Conservation (phyloP, 23 red algal genomes). For the Porphyridium purpureum region DNA sequence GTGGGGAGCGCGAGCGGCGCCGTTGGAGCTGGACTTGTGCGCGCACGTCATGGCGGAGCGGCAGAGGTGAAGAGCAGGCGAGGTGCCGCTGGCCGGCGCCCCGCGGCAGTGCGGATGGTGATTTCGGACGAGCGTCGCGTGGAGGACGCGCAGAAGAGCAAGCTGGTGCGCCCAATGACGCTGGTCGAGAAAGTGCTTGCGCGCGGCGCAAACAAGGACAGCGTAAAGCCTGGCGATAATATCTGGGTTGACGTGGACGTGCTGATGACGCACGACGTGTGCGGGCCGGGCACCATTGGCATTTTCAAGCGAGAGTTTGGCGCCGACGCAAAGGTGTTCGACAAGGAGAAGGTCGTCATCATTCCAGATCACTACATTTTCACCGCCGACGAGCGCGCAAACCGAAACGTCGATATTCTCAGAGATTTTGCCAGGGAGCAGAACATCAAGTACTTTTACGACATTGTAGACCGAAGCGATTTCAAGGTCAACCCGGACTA, state of each 20-base stretch:
- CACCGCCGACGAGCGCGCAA: slow-evolving; percentile 72
- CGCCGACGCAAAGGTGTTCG: slow-evolving; percentile 69
- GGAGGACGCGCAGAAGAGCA: too few relatives aligned
- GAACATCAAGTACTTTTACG: slow-evolving; percentile 88
- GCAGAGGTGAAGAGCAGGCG: too few relatives aligned
- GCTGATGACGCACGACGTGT: slow-evolving; percentile 99
- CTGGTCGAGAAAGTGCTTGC: slow-evolving; percentile 84
- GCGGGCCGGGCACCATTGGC: slow-evolving; percentile 78
- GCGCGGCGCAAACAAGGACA: slow-evolving; percentile 29
- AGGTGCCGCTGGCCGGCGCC: too few relatives aligned
- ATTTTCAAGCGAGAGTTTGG: slow-evolving; percentile 95
- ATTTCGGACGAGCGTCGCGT: too few relatives aligned
- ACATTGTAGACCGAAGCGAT: slow-evolving; percentile 49
- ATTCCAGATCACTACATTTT: slow-evolving; percentile 99
- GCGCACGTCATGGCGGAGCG: too few relatives aligned
- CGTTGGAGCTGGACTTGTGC: too few relatives aligned
- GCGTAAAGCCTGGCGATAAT: slow-evolving; percentile 80
- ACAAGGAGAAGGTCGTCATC: slow-evolving; percentile 74
- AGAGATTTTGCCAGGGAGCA: slow-evolving; percentile 75
- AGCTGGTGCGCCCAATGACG: slow-evolving; percentile 47
- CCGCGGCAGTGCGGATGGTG: too few relatives aligned
- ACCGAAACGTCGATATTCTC: slow-evolving; percentile 84
- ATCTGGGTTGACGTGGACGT: slow-evolving; percentile 91
- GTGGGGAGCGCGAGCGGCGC: too few relatives aligned
- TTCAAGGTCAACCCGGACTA: slow-evolving; percentile 76